Evolutionary conservation across 169 alveolate genomes (phyloP), one percentile per base, ranked within the genome.

Genomic region (Fabrea salina): DNA sequence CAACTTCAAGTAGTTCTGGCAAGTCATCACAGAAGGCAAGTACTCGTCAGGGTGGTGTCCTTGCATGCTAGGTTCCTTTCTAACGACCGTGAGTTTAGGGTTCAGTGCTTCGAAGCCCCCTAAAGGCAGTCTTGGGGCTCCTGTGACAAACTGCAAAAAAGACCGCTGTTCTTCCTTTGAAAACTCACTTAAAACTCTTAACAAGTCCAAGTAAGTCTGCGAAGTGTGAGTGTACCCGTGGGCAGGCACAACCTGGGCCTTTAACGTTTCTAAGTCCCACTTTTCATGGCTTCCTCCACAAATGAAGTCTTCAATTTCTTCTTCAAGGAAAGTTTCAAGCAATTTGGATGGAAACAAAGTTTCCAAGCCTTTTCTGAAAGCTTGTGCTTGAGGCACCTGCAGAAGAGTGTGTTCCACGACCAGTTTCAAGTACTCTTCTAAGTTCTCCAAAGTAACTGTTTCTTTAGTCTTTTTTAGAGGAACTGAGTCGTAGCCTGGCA

Each of bases 21-120:
- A 97, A 16, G 98, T 96, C 98, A 96, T 96, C 58, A 95, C 98
- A 71, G 97, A 89, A 35, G 98, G 98, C 70, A 97, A 87, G 72
- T 80, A 81, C 41, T 85, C 78, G 82, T 93, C 95, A 40, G 92
- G 87, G 80, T 32, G 49, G 5, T 79, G 82, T 1, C 75, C 61
- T 7, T 71, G 76, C 4, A 51, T 53, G 27, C 47, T 32, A 7
- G 80, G 72, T 7, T 50, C 64, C 54, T 70, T 82, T 83, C 86
- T 86, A 56, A 83, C 89, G 11, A 86, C 85, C 27, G 89, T 82
- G 32, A 90, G 81, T 80, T 88, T 86, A n/a, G 94, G 96, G 95
- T 91, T 89, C 64, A 97, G 91, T 16, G 95, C 91, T 49, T 95
- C 91, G 78, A 97, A 96, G 0, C 99, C 99, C 27, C 96, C 97